Conservation (phyloP, 2,329 filamentous ascomycete species). For the Coleophoma eucalyptorum region DNA sequence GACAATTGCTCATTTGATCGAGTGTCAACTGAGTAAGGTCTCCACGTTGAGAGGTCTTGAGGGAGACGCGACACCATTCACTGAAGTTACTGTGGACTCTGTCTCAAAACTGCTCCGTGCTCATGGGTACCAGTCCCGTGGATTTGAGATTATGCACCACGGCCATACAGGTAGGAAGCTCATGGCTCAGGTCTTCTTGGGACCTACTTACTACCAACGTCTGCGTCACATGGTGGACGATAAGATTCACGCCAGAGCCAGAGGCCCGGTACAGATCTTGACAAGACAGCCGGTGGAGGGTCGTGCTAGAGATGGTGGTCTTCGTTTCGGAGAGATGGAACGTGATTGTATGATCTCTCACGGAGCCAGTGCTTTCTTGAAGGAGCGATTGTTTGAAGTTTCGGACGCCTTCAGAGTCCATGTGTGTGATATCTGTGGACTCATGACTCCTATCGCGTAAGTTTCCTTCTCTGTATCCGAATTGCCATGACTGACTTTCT, state of each 20-base stretch:
- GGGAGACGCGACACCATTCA: slow-evolving; percentile 96
- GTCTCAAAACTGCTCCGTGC: slow-evolving; percentile 82
- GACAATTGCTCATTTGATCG: slow-evolving; percentile 99
- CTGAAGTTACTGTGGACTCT: slow-evolving; percentile 92
- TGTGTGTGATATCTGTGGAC: slow-evolving; percentile 95
- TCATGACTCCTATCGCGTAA: slow-evolving; percentile 99
- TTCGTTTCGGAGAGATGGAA: slow-evolving; percentile 99
- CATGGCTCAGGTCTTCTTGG: slow-evolving; percentile 91
- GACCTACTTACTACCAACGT: slow-evolving; percentile 98
- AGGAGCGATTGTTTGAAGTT: slow-evolving; percentile 95
- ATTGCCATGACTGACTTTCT: slow-evolving; percentile 28
- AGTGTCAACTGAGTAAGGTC: slow-evolving; percentile 96
- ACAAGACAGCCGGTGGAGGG: slow-evolving; percentile 96
- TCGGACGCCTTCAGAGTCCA: slow-evolving; percentile 98
- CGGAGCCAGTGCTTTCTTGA: slow-evolving; percentile 92
- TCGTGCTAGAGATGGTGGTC: slow-evolving; percentile 94
- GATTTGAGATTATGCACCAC: slow-evolving; percentile 98
- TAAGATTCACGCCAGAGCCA: slow-evolving; percentile 98
- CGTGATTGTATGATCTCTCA: slow-evolving; percentile 99
- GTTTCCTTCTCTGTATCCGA: slow-evolving; percentile 35
- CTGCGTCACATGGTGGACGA: slow-evolving; percentile 99
- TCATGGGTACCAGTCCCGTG: slow-evolving; percentile 93
- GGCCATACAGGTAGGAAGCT: slow-evolving; percentile 95
- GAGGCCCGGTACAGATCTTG: slow-evolving; percentile 94
- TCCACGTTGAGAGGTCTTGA: slow-evolving; percentile 90